Base-by-base conservation (phyloP, 2,329 filamentous ascomycete genomes). In the Trichoderma gracile region DNA sequence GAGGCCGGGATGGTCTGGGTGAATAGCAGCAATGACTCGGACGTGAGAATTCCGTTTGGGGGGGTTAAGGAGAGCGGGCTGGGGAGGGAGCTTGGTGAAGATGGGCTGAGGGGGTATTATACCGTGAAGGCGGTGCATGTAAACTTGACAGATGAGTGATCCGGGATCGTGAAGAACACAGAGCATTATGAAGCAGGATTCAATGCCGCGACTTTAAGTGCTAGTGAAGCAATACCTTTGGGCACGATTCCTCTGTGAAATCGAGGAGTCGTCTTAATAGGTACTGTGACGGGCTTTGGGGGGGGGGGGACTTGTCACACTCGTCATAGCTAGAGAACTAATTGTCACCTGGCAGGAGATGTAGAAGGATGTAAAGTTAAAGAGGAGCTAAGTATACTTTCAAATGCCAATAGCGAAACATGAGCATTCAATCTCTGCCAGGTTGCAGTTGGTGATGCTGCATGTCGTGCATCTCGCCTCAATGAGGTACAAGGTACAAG, bases 1-100 rank as follows among this genome's bases (percentile, higher is more conserved):
- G 82, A 86, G 71, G 80, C 82, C 3, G 84, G 84, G n/a, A 78
- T 77, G 75, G 75, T 78, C 12, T 78, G 77, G 77, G 72, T 78
- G 47, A 78, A 78, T 60, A 73, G 71, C 57, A 75, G 72, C 64
- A 73, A 75, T 45, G 73, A 76, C 46, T 71, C 72, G 0, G 73
- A 75, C 33, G 68, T 70, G 21, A 66, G 71, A 25, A 69, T 75
- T 49, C 73, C 73, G 6, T 74, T 75, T 69, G 73, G 73, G 12
- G 73, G 73, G 0, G 67, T 75, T n/a, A 75, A 76, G 69, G 70
- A 74, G 69, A 74, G 71, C 54, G 71, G 73, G 4, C 62, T 74
- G 8, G 73, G 73, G 5, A 72, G 72, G 43, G 74, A 75, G 65
- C 65, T 75, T 46, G 73, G 73, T 0, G 71, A 73, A 67, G 71